These are phyloP conservation scores for Candida mattraensis DNA, from an alignment of 805 yeast genomes.

Conservation along the genomic window DNA sequence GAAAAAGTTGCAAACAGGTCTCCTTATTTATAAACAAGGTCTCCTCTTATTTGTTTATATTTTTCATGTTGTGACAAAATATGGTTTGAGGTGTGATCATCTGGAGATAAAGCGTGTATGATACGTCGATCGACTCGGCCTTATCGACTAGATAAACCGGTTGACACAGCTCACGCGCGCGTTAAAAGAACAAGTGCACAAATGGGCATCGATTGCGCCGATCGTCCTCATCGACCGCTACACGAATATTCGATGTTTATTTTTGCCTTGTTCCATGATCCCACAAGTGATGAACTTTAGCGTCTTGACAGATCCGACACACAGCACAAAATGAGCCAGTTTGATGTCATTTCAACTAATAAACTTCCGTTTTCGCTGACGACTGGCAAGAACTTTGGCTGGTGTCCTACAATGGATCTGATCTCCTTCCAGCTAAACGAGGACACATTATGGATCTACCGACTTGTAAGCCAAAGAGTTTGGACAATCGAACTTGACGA, in stretches of 20 bases:
- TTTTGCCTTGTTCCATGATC: no score
- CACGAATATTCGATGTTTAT: no score
- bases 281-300: no score
- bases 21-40: conserved; percentile 5
- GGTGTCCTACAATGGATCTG: conserved; percentile 39
- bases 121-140: not conserved
- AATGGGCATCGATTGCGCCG: no score
- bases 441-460: conserved; percentile 31
- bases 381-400: conserved; percentile 19
- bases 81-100: conserved; percentile 4
- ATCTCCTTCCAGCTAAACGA: conserved; percentile 29
- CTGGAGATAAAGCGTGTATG: not conserved
- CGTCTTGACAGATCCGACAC: no score
- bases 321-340: no score
- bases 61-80: conserved; percentile 5
- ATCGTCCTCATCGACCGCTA: no score
- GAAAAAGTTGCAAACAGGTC: no score
- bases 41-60: conserved; percentile 14
- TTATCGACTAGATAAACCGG: no score
- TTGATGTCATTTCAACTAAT: conserved; percentile 11
- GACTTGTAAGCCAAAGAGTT: conserved; percentile 34
- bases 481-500: conserved; percentile 31
- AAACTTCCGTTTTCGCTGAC: conserved; percentile 23
- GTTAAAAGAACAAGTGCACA: no score
- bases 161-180: no score